Base-by-base conservation (phyloP, 345 rosid species). In the Populus simonii region DNA sequence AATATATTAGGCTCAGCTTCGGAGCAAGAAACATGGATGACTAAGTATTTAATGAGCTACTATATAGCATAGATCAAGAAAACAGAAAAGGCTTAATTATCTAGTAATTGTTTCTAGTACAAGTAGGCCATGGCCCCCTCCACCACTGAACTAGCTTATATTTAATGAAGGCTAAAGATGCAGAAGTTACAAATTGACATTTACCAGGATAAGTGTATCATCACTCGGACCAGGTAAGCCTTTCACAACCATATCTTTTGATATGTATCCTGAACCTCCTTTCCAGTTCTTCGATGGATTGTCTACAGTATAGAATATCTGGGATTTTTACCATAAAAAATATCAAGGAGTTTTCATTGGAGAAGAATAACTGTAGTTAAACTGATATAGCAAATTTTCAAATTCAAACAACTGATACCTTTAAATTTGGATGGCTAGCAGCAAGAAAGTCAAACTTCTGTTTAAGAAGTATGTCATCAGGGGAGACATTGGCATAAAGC, bases 301-400 rank as follows among this genome's bases (percentile, higher is more conserved):
- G 83, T 93, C 98, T 35, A 93, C 97, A 8, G 97, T 93, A 80
- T 92, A 94, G 88, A 87, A 93, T 76, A 94, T 76, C 98, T 94
- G 83, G 27, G 62, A 53, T 76, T 68, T 66, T 73, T 53, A 29
- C 47, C 79, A 81, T 29, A 72, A 70, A 71, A 51, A 51, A 6
- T 23, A 38, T 17, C 47, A 31, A 41, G 9, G 27, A 22, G 16
- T 68, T 27, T 27, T 68, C 27, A 33, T 68, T 71, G 20, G 13
- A 10, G 27, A 66, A n/a, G 22, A 20, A 29, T 10, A 12, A 66
- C 16, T 18, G 31, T 27, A 62, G 72, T 72, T 51, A 38, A 18
- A 62, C 35, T 20, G 49, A 17, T 59, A 62, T 10, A 9, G 6
- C 22, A 61, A 75, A 20, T 23, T 33, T 71, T 75, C 20, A 10